These are phyloP conservation scores for Fragaria iinumae DNA, from an alignment of 306 rosid genomes.

Conservation along the genomic window DNA sequence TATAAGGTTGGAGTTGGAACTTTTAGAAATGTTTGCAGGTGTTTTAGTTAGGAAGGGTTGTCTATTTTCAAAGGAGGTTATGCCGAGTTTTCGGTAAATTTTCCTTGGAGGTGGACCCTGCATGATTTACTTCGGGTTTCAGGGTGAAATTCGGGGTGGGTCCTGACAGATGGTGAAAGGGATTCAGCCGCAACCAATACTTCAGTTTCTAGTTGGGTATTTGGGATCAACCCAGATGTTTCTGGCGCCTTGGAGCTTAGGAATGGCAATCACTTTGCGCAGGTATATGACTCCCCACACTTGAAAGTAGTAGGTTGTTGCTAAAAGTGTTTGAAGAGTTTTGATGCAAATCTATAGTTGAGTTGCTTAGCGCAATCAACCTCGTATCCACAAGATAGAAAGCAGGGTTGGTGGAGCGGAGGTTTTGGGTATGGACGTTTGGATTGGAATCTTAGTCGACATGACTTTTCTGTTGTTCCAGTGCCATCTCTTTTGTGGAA, in stretches of 20 bases:
- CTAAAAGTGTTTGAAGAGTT: conserved; percentile 61
- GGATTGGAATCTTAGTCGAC: conserved; percentile 89
- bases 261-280: conserved; percentile 39
- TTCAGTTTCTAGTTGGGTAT: conserved; percentile 41
- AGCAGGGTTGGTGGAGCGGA: conserved; percentile 99
- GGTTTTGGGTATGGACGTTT: conserved; percentile 86
- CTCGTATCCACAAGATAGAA: conserved; percentile 85
- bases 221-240: conserved; percentile 83
- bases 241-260: conserved; percentile 77
- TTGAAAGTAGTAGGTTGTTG: conserved; percentile 51
- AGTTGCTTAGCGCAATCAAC: conserved; percentile 85
- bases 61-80: too few species aligned
- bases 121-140: too few species aligned
- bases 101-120: too few species aligned
- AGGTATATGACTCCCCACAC: conserved; percentile 81
- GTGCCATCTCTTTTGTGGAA: conserved; percentile 78
- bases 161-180: conserved; percentile 1
- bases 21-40: too few species aligned
- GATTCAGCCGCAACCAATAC: conserved; percentile 5
- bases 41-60: too few species aligned
- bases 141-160: too few species aligned
- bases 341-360: conserved; percentile 77
- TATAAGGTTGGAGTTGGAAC: too few species aligned
- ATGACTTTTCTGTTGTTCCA: conserved; percentile 84
- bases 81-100: too few species aligned